Conservation (phyloP, 331 rosid species). For the Cydonia oblonga region DNA sequence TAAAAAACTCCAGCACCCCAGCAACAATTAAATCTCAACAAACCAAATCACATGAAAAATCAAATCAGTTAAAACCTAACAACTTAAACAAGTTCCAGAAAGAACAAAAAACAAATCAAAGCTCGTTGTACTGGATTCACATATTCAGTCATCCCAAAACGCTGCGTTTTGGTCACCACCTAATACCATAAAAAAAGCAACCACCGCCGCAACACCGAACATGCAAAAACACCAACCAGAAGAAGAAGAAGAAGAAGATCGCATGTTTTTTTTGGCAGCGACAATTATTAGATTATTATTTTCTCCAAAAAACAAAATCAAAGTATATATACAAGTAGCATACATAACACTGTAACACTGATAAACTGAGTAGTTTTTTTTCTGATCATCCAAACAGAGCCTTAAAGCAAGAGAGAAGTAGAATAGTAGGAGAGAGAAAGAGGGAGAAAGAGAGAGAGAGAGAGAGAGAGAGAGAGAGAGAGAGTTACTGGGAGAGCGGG, state of each 20-base stretch:
- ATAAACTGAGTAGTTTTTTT: neutral
- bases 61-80: neutral
- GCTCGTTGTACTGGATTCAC: no score
- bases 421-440: neutral
- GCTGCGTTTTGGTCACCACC: neutral
- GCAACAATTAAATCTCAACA: no score
- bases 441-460: no score
- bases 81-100: neutral
- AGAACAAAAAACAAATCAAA: neutral
- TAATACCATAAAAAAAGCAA: no score
- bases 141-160: neutral
- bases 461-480: no score
- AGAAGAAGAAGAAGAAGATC: neutral
- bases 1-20: no score
- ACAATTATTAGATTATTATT: no score
- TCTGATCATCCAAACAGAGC: neutral
- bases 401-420: neutral
- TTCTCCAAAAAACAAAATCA: no score
- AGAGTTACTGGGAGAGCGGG: conserved; percentile 32
- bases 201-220: neutral
- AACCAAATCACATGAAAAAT: no score
- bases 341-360: neutral
- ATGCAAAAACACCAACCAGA: neutral
- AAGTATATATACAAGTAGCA: neutral
- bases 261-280: neutral